Conservation (phyloP, 148 eudicot species). For the Camellia granthamiana region DNA sequence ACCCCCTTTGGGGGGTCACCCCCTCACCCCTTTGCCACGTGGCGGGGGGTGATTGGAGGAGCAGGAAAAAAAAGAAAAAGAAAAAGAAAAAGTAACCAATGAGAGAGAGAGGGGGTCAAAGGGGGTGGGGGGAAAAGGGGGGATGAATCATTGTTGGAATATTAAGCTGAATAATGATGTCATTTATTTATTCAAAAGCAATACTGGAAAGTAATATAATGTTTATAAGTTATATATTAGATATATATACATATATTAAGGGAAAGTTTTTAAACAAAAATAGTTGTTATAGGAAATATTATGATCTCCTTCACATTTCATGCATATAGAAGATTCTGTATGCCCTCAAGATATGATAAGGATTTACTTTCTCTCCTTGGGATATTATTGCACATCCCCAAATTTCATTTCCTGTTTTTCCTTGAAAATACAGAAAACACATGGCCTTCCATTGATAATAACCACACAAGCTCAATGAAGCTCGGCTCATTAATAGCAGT, state of each 20-base stretch:
- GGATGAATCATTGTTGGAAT: no score
- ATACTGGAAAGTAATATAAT: not conserved
- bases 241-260: not conserved
- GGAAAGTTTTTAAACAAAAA: no score
- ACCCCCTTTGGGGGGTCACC: no score
- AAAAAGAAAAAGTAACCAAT: no score
- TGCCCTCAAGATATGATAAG: not conserved
- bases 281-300: no score
- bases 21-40: no score
- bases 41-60: no score
- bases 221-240: not conserved
- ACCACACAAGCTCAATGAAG: constrained; percentile 14
- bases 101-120: no score
- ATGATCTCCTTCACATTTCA: not conserved
- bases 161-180: no score
- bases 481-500: constrained; percentile 15
- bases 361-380: not conserved
- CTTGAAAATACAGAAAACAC: constrained; percentile 4
- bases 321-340: not conserved
- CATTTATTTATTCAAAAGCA: no score
- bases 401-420: not conserved
- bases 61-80: no score
- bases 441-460: not conserved
- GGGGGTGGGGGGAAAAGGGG: no score
- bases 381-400: not conserved